Evolutionary conservation across 2,329 filamentous ascomycete genomes (phyloP), one percentile per base, ranked within the genome.

Genomic region (Lecanicillium sp.): DNA sequence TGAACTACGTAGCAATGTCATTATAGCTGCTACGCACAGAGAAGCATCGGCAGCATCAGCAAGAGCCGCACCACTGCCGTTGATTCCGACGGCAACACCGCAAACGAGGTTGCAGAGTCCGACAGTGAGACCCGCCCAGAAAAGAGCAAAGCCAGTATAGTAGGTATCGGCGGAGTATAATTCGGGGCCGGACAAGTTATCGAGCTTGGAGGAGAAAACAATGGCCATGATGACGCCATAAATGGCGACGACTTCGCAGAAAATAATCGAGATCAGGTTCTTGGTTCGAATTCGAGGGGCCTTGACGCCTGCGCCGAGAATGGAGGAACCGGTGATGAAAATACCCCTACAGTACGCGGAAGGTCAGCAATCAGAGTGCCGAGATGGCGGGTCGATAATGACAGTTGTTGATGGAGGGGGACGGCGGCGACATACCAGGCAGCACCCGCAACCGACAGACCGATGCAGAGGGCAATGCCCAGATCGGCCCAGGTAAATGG

Each of bases 191-290:
- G 74, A 63, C 24, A 93, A 78, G 48, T 77, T 67, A 58, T 79
- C 78, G 59, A 98, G 72, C 70, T 96, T 95, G 53, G 90, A 79
- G 37, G 90, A 94, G 74, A 97, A 97, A 61, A 98, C 87, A 66
- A 98, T 98, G 60, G 90, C 86, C 90, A 98, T 98, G 72, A 98
- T 98, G 70, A 98, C 91, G 61, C 94, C 94, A 78, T 98, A 98
- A 69, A 98, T 98, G 69, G 93, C 93, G 62, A 98, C 93, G 63
- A 98, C 93, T 73, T 98, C 93, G 75, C 93, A 98, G 74, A 98
- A 98, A 72, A 98, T 97, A 70, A 98, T 98, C 61, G 91, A 97
- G 67, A 98, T 97, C 63, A 98, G 72, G 77, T 98, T 98, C 83
- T 98, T 98, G 55, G 93, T 98, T 67, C 93, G 88, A 71, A 98